A percentile compares a stretch with the other conserved stretches of the same genome.
Evolutionary conservation across 345 rosid genomes (phyloP).

Genomic region (Rhizophora mangle): DNA sequence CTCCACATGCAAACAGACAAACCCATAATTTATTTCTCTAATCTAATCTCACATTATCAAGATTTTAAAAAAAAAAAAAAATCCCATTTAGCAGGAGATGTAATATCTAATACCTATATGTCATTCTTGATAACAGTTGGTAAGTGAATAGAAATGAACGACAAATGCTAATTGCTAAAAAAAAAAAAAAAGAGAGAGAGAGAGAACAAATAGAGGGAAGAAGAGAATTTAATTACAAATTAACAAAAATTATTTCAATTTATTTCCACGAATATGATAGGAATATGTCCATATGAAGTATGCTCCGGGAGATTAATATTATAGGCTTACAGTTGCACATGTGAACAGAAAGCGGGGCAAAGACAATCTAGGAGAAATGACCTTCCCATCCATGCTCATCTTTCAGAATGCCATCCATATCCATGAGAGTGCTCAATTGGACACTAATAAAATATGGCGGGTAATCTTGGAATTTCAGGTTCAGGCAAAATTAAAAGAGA

Average conservation of each 20-base stretch:
- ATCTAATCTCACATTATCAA: not conserved
- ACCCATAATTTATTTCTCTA: not conserved
- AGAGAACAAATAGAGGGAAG: not conserved
- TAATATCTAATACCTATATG: no score
- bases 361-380: not conserved
- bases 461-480: constrained; percentile 30
- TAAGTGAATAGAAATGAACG: no score
- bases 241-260: constrained; percentile 26
- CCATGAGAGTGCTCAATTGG: not conserved
- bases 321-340: no score
- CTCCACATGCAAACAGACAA: constrained; percentile 22
- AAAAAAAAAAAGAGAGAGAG: no score
- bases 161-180: not conserved
- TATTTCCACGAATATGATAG: constrained; percentile 21
- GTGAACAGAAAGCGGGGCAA: constrained; percentile 13
- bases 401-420: constrained; percentile 9
- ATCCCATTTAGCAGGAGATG: no score
- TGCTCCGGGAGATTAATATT: constrained; percentile 18
- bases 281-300: constrained; percentile 26
- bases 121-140: no score
- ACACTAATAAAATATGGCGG: not conserved
- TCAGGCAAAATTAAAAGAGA: not conserved
- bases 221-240: not conserved
- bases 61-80: no score
- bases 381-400: constrained; percentile 9